Base-by-base conservation (phyloP, 192 early-diverging fungal species). In the Paraglomus brasilianum region DNA sequence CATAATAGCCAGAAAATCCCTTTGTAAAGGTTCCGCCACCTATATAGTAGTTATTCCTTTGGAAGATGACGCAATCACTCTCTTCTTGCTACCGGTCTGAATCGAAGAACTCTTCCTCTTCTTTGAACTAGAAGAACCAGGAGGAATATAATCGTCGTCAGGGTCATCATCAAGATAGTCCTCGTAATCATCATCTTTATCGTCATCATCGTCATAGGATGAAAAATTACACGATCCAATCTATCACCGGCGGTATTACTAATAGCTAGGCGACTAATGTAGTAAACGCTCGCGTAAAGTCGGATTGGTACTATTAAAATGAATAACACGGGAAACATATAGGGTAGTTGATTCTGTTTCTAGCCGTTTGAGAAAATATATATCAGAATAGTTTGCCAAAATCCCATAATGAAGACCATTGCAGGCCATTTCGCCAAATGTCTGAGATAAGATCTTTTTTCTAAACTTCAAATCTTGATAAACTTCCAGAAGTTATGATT, bases 391-490 rank as follows among this genome's bases (percentile, higher is more conserved):
- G 41, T 57, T 57, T 57, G 55, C 36, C 15, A 57, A 57, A 38
- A 57, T 57, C 5, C 55, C 55, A n/a, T 57, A 57, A 57, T 57
- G 55, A 17, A 57, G 55, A n/a, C 55, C 55, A 57, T 57, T 57
- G n/a, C 24, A 57, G 55, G 55, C 24, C 24, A 38, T 57, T 57
- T 1, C 55, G 19, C 55, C 2, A 57, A 57, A 41, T 38, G 41
- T n/a, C 0, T 57, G 55, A 4, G 24, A 57, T 57, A 57, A 6
- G 24, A 57, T 57, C 24, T n/a, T 57, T 57, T 57, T 36, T 39
- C 41, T 57, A 36, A 57, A 57, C 41, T 57, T 57, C 36, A 57
- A 57, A 57, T 57, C 15, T 36, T 13, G 55, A 57, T 57, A 57
- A 57, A 15, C 14, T 57, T 1, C 55, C 6, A 57, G 55, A 57